Evolutionary conservation across 2,329 filamentous ascomycete genomes (phyloP), one percentile per base, ranked within the genome.

Genomic region (Aspergillus thermomutatus): DNA sequence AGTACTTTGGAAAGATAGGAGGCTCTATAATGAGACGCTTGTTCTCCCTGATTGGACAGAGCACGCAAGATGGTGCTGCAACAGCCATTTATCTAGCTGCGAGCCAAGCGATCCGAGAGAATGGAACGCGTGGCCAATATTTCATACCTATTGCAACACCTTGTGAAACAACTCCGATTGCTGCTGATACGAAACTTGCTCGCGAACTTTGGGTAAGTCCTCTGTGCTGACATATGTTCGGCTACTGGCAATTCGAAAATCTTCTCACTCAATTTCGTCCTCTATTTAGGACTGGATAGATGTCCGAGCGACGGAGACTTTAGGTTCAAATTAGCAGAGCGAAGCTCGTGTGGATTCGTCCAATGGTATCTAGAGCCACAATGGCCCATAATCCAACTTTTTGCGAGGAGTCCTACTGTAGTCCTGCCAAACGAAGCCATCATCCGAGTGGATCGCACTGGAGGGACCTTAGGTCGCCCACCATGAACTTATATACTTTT

Each of bases 141-240:
- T 77, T 75, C 50, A 67, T 74, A 46, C 74, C 75, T 8, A 66
- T 75, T 41, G 74, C 68, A 4, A 66, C 60, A n/a, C 54, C 59
- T 34, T 64, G 63, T 48, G 58, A 63, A 47, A 63, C 65, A 11
- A 71, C 66, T 46, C 45, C 47, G 23, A 54, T 68, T 49, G 66
- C 65, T 14, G 55, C 66, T 49, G 66, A 77, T 60, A 62, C 62
- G 57, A 59, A 68, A 40, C 54, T 76, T 31, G 69, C 67, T 28
- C 59, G 57, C 28, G 62, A 68, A 51, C 50, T 76, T 47, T 77
- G 74, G 72, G 68, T 64, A 54, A 55, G 53, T 58, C 28, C 28
- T 43, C 23, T 48, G 14, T 34, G 31, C 31, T 34, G 31, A 7
- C 14, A 34, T 34, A 34, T 14, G 1, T 37, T 37, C 14, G 5